Evolutionary conservation across 2,329 filamentous ascomycete genomes (phyloP).

Genomic region (Monilinia laxa): DNA sequence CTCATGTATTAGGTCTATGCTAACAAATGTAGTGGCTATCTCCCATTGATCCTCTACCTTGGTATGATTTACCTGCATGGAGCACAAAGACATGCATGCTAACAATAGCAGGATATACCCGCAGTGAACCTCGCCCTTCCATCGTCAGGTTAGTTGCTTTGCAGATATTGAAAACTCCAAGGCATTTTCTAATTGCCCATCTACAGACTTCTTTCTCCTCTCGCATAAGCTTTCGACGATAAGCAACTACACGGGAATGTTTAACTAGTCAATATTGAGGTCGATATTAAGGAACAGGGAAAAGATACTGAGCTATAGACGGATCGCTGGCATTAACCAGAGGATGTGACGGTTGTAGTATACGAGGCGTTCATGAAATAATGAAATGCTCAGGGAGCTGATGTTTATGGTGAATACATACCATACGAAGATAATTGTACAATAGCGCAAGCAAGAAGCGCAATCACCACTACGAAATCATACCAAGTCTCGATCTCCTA

Average conservation of each 20-base stretch:
- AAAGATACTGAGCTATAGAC: background rate
- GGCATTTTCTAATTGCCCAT: slow-evolving; percentile 26
- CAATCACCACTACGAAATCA: slow-evolving; percentile 35
- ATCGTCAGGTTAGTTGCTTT: slow-evolving; percentile 60
- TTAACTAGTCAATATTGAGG: slow-evolving; percentile 6
- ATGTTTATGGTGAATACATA: slow-evolving; percentile 26
- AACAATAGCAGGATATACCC: slow-evolving; percentile 71
- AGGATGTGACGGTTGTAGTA: slow-evolving; percentile 30
- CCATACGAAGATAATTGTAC: slow-evolving; percentile 36
- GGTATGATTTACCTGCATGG: slow-evolving; percentile 55
- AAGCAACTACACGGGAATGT: slow-evolving; percentile 10
- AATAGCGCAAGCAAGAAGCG: slow-evolving; percentile 31
- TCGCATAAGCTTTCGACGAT: slow-evolving; percentile 49
- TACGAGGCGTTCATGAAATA: slow-evolving; percentile 36
- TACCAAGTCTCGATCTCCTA: slow-evolving; percentile 13
- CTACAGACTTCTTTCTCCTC: slow-evolving; percentile 60
- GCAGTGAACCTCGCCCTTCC: slow-evolving; percentile 86
- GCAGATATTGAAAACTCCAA: background rate
- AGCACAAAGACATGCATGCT: slow-evolving; percentile 25
- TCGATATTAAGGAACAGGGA: background rate
- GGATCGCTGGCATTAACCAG: background rate
- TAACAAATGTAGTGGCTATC: slow-evolving; percentile 72
- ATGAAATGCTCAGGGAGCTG: slow-evolving; percentile 23
- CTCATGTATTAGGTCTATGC: slow-evolving; percentile 26
- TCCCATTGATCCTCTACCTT: slow-evolving; percentile 94